Evolutionary conservation across 306 rosid species (phyloP).

Genomic region (Prunus kanzakura): DNA sequence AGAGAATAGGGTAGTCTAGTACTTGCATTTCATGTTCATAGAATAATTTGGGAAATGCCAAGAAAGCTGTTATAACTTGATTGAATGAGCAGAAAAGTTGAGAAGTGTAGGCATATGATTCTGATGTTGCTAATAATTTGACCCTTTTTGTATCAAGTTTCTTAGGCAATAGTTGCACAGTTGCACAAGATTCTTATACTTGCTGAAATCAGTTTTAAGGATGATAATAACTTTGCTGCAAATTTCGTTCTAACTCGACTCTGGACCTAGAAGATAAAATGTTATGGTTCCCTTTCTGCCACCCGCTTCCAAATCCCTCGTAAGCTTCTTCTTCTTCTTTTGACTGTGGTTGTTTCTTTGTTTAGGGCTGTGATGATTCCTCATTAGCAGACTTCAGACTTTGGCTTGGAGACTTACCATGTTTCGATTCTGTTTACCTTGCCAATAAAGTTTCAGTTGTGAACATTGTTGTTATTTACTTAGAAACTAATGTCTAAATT

Average conservation of each 20-base stretch:
- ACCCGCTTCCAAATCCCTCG: constrained; percentile 4
- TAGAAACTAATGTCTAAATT: neutral
- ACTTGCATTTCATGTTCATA: neutral
- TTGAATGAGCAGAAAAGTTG: neutral
- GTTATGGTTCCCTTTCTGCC: neutral
- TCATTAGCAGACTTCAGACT: constrained; percentile 34
- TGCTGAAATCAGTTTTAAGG: constrained; percentile 15
- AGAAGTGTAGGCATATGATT: neutral
- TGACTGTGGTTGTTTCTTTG: constrained; percentile 56
- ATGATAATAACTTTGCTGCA: neutral
- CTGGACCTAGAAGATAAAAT: neutral
- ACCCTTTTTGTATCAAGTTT: neutral
- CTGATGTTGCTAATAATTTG: constrained; percentile 5
- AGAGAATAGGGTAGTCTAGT: neutral
- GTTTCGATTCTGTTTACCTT: constrained; percentile 33
- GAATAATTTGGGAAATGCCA: neutral
- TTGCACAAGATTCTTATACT: constrained; percentile 9
- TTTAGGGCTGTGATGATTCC: constrained; percentile 77
- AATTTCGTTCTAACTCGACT: neutral
- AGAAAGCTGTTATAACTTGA: neutral
- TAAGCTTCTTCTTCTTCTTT: constrained; percentile 22
- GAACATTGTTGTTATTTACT: neutral
- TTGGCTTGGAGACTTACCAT: constrained; percentile 57
- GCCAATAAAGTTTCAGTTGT: constrained; percentile 23
- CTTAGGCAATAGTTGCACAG: neutral